These are phyloP conservation scores for Microsporum ferrugineum DNA, from an alignment of 2,329 filamentous ascomycete genomes.

Conservation along the genomic window DNA sequence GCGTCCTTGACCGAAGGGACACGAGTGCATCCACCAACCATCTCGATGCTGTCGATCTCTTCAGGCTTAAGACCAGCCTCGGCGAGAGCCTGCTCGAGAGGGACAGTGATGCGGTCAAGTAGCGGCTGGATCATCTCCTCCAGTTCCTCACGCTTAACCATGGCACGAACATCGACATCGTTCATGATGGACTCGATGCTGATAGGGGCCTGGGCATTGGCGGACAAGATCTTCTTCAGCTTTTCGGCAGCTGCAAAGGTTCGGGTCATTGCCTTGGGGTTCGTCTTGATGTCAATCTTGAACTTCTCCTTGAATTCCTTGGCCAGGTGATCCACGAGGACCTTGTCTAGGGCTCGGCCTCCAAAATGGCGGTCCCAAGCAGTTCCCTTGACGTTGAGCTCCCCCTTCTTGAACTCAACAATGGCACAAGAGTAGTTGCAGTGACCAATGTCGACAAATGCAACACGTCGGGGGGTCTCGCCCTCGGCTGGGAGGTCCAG, in stretches of 20 bases:
- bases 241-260: conserved; percentile 86
- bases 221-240: conserved; percentile 95
- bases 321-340: conserved; percentile 85
- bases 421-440: conserved; percentile 91
- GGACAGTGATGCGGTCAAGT: conserved; percentile 57
- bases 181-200: conserved; percentile 99
- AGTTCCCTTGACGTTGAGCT: conserved; percentile 85
- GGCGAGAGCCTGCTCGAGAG: conserved; percentile 83
- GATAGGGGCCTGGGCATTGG: conserved; percentile 81
- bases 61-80: conserved; percentile 83
- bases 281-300: conserved; percentile 88
- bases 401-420: conserved; percentile 94
- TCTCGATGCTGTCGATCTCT: conserved; percentile 86
- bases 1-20: conserved; percentile 84
- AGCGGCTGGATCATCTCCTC: conserved; percentile 83
- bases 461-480: conserved; percentile 82
- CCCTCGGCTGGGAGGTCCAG: conserved; percentile 77
- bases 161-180: conserved; percentile 77
- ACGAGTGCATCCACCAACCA: conserved; percentile 90
- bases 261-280: conserved; percentile 80
- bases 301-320: conserved; percentile 95
- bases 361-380: conserved; percentile 93
- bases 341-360: conserved; percentile 93
- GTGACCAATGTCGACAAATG: conserved; percentile 90
- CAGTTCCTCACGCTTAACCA: conserved; percentile 89